Percentiles rank a stretch among this genome's conserved stretches.
Conservation (phyloP, 1,284 basidiomycete species). For the Ustilago esculenta region DNA sequence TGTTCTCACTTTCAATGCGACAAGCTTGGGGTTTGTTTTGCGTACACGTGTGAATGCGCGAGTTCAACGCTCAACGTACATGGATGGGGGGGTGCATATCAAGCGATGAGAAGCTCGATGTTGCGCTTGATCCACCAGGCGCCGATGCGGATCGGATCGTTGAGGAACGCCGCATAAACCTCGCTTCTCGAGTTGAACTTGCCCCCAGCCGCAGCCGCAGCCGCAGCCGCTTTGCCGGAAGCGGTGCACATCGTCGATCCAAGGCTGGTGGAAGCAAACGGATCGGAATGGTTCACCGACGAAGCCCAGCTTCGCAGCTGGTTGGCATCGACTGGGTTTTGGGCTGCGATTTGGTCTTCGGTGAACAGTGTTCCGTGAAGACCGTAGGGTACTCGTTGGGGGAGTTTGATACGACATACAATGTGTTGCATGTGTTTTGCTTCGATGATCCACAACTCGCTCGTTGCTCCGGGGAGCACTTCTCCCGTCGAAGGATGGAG, state of each 20-base stretch:
- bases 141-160: slow-evolving; percentile 29
- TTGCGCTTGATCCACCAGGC: slow-evolving; percentile 50
- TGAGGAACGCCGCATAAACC: slow-evolving; percentile 36
- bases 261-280: slow-evolving; percentile 18
- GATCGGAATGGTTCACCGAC: slow-evolving; percentile 35
- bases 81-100: too few relatives aligned
- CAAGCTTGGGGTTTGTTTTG: too few relatives aligned
- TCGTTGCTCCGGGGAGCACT: slow-evolving; percentile 63
- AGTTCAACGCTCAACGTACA: slow-evolving; percentile 4
- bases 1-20: too few relatives aligned
- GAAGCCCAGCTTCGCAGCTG: slow-evolving; percentile 42
- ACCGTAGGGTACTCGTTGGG: slow-evolving; percentile 68
- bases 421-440: slow-evolving; percentile 68
- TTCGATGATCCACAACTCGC: slow-evolving; percentile 70
- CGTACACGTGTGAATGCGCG: background rate
- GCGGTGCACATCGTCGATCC: slow-evolving; percentile 17
- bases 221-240: slow-evolving; percentile 16
- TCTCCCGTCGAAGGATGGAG: slow-evolving; percentile 63
- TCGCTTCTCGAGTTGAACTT: slow-evolving; percentile 17
- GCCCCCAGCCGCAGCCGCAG: slow-evolving; percentile 9
- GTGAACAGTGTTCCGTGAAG: slow-evolving; percentile 67
- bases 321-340: slow-evolving; percentile 38
- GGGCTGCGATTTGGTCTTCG: slow-evolving; percentile 56
- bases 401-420: slow-evolving; percentile 69
- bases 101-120: slow-evolving; percentile 40